These are phyloP conservation scores for Populus trichocarpa DNA, from an alignment of 441 rosid species.

Conservation along the genomic window DNA sequence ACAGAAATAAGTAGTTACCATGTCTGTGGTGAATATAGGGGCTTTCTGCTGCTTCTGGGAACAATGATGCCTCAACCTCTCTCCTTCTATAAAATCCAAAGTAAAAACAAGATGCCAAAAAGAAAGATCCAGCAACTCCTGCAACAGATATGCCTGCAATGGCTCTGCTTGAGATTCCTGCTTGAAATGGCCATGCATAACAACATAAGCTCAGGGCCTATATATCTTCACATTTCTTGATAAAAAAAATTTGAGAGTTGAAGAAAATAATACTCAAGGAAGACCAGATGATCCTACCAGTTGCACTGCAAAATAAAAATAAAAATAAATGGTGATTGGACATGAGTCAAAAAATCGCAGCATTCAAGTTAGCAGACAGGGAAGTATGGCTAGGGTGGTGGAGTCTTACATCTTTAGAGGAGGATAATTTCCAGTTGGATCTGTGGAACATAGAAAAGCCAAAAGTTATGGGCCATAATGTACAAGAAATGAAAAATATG, in stretches of 20 bases:
- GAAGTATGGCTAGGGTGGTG: not conserved
- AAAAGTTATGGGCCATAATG: not conserved
- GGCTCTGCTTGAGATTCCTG: constrained; percentile 42
- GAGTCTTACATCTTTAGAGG: constrained; percentile 38
- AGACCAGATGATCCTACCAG: constrained; percentile 17
- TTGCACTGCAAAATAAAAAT: constrained; percentile 40
- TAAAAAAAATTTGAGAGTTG: too few relatives aligned
- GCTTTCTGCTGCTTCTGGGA: constrained; percentile 23
- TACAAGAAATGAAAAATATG: not conserved
- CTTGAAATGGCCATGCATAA: constrained; percentile 19
- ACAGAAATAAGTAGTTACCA: constrained; percentile 23
- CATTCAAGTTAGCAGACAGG: not conserved
- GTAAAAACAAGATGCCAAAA: constrained; percentile 28
- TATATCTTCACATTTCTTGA: too few relatives aligned
- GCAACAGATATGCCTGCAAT: constrained; percentile 46
- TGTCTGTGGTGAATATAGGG: constrained; percentile 21
- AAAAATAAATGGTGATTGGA: not conserved
- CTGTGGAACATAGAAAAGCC: constrained; percentile 31
- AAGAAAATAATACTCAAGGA: constrained; percentile 8
- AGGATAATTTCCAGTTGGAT: constrained; percentile 46
- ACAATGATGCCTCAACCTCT: constrained; percentile 26
- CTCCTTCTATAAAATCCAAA: constrained; percentile 31
- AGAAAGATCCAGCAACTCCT: constrained; percentile 28
- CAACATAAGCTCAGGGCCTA: constrained; percentile 11
- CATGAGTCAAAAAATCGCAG: too few relatives aligned